Conservation (phyloP, 371 early-diverging fungal genomes). For the Mycotypha africana region DNA sequence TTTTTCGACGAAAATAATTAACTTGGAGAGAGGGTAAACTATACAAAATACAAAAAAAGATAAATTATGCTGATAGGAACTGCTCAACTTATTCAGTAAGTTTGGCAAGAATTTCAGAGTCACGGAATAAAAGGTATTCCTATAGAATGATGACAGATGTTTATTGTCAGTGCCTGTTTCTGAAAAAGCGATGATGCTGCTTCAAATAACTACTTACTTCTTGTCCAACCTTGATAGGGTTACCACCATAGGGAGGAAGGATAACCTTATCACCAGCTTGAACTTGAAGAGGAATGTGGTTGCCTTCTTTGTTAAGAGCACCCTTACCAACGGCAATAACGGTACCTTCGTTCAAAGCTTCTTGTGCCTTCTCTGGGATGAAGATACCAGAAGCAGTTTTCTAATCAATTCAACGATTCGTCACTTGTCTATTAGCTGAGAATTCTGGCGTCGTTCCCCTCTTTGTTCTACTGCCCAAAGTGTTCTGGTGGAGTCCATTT, state of each 20-base stretch:
- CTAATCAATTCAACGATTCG: too few relatives aligned
- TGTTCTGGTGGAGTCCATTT: not conserved
- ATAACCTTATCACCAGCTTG: constrained; percentile 92
- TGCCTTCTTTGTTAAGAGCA: constrained; percentile 80
- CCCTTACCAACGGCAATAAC: constrained; percentile 96
- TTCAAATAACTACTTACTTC: constrained; percentile 49
- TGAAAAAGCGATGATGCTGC: too few relatives aligned
- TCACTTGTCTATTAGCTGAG: too few relatives aligned
- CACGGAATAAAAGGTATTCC: constrained; percentile 79
- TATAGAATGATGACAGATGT: constrained; percentile 8
- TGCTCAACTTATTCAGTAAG: constrained; percentile 47
- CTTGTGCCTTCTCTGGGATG: constrained; percentile 98
- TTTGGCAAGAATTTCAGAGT: constrained; percentile 93
- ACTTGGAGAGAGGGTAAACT: too few relatives aligned
- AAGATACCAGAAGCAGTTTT: constrained; percentile 94
- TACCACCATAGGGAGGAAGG: constrained; percentile 93
- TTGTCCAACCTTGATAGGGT: constrained; percentile 80
- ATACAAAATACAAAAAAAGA: too few relatives aligned
- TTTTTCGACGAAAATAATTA: too few relatives aligned
- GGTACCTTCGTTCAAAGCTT: constrained; percentile 87
- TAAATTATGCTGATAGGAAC: too few relatives aligned
- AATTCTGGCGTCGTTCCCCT: too few relatives aligned
- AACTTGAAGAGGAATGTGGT: constrained; percentile 73
- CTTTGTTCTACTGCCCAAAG: too few relatives aligned
- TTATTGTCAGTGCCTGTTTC: not conserved